Base-by-base conservation (phyloP, 257 asterid species). In the Fraxinus anomala region DNA sequence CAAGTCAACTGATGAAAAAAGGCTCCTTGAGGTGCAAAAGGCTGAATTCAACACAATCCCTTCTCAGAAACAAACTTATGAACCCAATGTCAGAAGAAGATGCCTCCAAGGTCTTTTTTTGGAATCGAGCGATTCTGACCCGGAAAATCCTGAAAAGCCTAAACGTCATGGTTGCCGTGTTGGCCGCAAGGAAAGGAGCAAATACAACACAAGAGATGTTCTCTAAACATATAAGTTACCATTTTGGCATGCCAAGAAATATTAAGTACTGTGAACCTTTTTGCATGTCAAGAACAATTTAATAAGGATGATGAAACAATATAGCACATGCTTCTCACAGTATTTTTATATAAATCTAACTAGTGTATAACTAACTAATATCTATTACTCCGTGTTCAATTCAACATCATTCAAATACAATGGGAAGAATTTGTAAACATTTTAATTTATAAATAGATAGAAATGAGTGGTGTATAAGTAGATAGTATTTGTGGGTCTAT, bases 101-200 rank as follows among this genome's bases (percentile, higher is more conserved):
- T 95, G 98, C 73, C 92, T 95, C 21, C 70, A 82, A 81, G 97
- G 96, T 39, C 89, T 93, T 78, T 67, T 90, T 74, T 17, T 87
- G 86, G 98, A 95, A 73, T 76, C 96, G 0, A 91, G 93, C 66
- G 98, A 93, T 75, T 89, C 96, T 42, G 96, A 93, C 72, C 51
- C 79, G 1, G 97, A 86, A 4, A 81, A 86, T 54, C 82, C 85
- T 21, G 89, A 86, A 44, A 88, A 88, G 86, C 91, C 96, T 78
- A 88, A 86, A 28, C 88, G 86, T 56, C 98, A 93, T 86, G 98
- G 98, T 68, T 93, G 94, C 56, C 93, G 88, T 31, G 94, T 86
- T 83, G 82, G 86, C 74, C 56, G 88, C 85, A 79, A 81, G 73
- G 83, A 75, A 68, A 84, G 31, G 79, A 80, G 65, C 30, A 73